These are phyloP conservation scores for Penicillium verhagenii DNA, from an alignment of 495 filamentous ascomycete species.

Conservation along the genomic window DNA sequence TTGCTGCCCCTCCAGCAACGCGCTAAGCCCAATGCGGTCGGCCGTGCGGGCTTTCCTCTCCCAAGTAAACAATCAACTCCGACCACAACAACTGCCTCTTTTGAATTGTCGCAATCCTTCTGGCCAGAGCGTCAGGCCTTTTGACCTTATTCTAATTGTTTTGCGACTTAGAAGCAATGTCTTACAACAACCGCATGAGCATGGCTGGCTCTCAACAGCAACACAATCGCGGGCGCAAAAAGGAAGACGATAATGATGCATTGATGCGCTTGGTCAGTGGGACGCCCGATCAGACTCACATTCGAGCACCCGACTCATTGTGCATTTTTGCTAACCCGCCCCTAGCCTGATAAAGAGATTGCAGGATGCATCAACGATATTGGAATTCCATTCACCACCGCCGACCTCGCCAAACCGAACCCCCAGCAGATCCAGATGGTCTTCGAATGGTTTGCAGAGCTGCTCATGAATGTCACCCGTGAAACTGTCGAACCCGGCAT, in stretches of 20 bases:
- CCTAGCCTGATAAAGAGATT: slow-evolving; percentile 80
- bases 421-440: slow-evolving; percentile 92
- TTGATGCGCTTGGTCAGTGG: slow-evolving; percentile 77
- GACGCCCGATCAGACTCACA: background rate
- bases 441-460: slow-evolving; percentile 94
- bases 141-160: background rate
- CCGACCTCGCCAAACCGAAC: slow-evolving; percentile 91
- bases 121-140: slow-evolving; percentile 2
- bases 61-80: slow-evolving; percentile 38
- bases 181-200: slow-evolving; percentile 79
- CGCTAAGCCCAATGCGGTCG: slow-evolving; percentile 37
- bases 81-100: slow-evolving; percentile 26
- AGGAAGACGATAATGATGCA: slow-evolving; percentile 79
- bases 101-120: slow-evolving; percentile 1
- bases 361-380: slow-evolving; percentile 96
- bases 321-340: slow-evolving; percentile 6
- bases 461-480: slow-evolving; percentile 86
- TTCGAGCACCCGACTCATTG: background rate
- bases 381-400: slow-evolving; percentile 80
- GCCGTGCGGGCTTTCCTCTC: slow-evolving; percentile 29
- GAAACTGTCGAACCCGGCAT: slow-evolving; percentile 93
- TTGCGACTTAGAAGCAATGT: slow-evolving; percentile 23
- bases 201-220: slow-evolving; percentile 55
- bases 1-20: slow-evolving; percentile 29
- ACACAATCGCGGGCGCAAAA: slow-evolving; percentile 62